A percentile compares a stretch with the other conserved stretches of the same genome.
Conservation (phyloP, 78 protist genomes). For the Dictyostelium citrinum region DNA sequence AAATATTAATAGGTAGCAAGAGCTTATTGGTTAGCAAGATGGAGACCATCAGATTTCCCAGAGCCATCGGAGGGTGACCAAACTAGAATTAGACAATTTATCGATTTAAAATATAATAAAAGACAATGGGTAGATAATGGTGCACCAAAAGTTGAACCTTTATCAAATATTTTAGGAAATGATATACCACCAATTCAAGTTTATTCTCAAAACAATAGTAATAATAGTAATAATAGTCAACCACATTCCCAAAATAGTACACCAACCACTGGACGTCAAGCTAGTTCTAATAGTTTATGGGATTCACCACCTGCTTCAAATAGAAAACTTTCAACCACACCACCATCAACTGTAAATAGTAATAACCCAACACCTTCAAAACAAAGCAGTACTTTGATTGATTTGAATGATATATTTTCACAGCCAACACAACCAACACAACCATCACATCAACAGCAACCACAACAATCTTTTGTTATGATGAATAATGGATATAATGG, state of each 20-base stretch:
- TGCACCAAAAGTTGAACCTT: slow-evolving; percentile 41
- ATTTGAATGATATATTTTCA: slow-evolving; percentile 51
- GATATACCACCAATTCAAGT: slow-evolving; percentile 69
- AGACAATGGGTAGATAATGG: slow-evolving; percentile 64
- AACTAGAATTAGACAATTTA: slow-evolving; percentile 51
- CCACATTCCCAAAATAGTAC: slow-evolving; percentile 6
- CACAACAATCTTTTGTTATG: not conserved
- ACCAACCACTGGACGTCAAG: not conserved
- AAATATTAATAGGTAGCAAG: slow-evolving; percentile 31
- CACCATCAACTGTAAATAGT: not conserved
- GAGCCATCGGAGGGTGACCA: slow-evolving; percentile 72
- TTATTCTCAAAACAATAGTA: not conserved
- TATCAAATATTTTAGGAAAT: slow-evolving; percentile 51
- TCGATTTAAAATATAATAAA: slow-evolving; percentile 59
- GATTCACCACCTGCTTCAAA: slow-evolving; percentile 13
- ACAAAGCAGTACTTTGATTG: not conserved
- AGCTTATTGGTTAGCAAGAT: slow-evolving; percentile 65
- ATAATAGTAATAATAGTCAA: not conserved
- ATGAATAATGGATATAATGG: not conserved
- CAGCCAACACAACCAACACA: not conserved
- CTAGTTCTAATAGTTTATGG: slow-evolving; percentile 4
- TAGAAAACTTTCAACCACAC: not conserved
- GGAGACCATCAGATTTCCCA: slow-evolving; percentile 77
- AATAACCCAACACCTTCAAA: not conserved
- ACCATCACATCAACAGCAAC: not conserved